phyloP scores from a whole-genome alignment of 768 basidiomycete species.

The Solioccasus polychromus region DNA sequence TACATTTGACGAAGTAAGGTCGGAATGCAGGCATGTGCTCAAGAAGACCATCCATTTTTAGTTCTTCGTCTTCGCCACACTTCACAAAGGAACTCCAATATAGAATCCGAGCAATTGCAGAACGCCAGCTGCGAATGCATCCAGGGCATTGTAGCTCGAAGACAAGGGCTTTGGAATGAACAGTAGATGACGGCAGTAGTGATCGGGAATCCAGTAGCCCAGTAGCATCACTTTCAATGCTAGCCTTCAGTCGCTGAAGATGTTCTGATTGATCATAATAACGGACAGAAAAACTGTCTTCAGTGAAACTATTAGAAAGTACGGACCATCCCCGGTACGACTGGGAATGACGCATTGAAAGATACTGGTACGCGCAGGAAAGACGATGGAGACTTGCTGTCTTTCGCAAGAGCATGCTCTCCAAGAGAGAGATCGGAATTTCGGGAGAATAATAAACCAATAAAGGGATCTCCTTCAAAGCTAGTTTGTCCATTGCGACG shows the following conservation, averaged over 20 bases:
- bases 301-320: slow-evolving; percentile 23
- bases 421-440: slow-evolving; percentile 16
- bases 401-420: slow-evolving; percentile 26
- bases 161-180: slow-evolving; percentile 25
- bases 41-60: too few relatives aligned
- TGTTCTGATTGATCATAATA: slow-evolving; percentile 28
- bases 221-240: slow-evolving; percentile 28
- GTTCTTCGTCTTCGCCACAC: too few relatives aligned
- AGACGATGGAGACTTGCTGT: slow-evolving; percentile 28
- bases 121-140: neutral
- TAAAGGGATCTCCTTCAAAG: slow-evolving; percentile 21
- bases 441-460: slow-evolving; percentile 32
- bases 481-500: slow-evolving; percentile 31
- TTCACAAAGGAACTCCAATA: too few relatives aligned
- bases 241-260: slow-evolving; percentile 24
- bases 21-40: too few relatives aligned
- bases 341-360: slow-evolving; percentile 27
- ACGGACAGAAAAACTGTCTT: slow-evolving; percentile 31
- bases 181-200: slow-evolving; percentile 41
- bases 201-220: slow-evolving; percentile 9
- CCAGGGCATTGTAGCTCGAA: slow-evolving; percentile 33
- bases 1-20: too few relatives aligned
- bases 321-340: slow-evolving; percentile 25
- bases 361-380: slow-evolving; percentile 24
- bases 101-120: neutral